phyloP scores from a whole-genome alignment of 495 filamentous ascomycete genomes.

The Aspergillus haitiensis region DNA sequence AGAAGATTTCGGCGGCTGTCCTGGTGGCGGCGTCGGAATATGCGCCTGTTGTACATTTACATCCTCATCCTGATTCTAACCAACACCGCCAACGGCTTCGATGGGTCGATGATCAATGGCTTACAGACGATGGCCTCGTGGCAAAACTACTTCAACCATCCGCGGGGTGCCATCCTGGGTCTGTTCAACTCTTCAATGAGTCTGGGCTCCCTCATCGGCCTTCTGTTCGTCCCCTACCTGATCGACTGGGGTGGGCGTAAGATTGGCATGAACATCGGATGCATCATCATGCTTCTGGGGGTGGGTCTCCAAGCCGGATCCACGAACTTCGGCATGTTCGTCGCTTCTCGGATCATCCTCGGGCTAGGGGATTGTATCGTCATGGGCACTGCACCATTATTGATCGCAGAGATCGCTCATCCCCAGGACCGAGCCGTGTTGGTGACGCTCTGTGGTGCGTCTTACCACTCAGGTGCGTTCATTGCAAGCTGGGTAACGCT shows the following conservation, averaged over 20 bases:
- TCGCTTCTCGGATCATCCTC: not conserved
- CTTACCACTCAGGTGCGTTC: slow-evolving; percentile 1
- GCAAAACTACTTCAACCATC: slow-evolving; percentile 44
- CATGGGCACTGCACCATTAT: slow-evolving; percentile 8
- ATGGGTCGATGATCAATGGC: slow-evolving; percentile 52
- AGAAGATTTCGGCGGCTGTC: slow-evolving; percentile 25
- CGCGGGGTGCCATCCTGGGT: slow-evolving; percentile 30
- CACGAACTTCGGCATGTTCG: slow-evolving; percentile 11
- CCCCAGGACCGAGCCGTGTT: slow-evolving; percentile 9
- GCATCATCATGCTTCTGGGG: slow-evolving; percentile 28
- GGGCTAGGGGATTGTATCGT: slow-evolving; percentile 8
- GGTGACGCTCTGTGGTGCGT: slow-evolving; percentile 1
- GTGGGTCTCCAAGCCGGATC: slow-evolving; percentile 13
- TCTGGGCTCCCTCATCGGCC: slow-evolving; percentile 25
- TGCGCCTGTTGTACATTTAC: slow-evolving; percentile 31
- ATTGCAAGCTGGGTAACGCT: slow-evolving; percentile 14
- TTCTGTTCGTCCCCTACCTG: slow-evolving; percentile 25
- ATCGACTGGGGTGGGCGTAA: slow-evolving; percentile 25
- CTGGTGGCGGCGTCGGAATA: slow-evolving; percentile 31
- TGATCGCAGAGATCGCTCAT: slow-evolving; percentile 13
- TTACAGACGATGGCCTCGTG: slow-evolving; percentile 50
- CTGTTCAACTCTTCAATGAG: slow-evolving; percentile 29
- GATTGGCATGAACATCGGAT: slow-evolving; percentile 21
- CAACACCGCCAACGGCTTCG: slow-evolving; percentile 31
- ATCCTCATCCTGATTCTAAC: slow-evolving; percentile 26